phyloP scores from a whole-genome alignment of 2,329 filamentous ascomycete genomes.

The Clonostachys rhizophaga region DNA sequence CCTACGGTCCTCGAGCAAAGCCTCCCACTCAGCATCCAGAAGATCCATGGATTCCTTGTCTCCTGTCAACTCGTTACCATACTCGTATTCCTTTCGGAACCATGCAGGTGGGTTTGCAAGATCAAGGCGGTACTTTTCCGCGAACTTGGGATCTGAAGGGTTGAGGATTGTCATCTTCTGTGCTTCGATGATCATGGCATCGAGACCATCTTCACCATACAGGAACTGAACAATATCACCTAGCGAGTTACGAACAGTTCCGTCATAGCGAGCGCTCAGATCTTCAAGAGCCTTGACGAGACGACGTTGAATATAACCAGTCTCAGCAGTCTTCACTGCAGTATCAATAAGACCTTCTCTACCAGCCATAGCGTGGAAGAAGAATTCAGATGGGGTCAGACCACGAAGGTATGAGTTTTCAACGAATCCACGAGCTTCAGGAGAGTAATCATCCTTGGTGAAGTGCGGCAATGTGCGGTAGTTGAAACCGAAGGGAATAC shows the following conservation, averaged over 20 bases:
- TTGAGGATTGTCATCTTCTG: constrained; percentile 85
- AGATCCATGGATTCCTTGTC: constrained; percentile 84
- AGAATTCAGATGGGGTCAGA: constrained; percentile 92
- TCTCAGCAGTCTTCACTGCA: constrained; percentile 98
- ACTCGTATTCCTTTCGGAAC: constrained; percentile 58
- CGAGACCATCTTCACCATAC: constrained; percentile 95
- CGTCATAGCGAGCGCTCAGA: constrained; percentile 95
- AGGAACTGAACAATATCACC: constrained; percentile 96
- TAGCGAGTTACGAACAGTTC: constrained; percentile 92
- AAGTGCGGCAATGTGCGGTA: constrained; percentile 96
- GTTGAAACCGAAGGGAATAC: constrained; percentile 98
- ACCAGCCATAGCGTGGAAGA: constrained; percentile 99
- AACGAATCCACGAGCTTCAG: constrained; percentile 93
- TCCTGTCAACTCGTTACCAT: constrained; percentile 79
- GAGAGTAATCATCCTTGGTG: constrained; percentile 98
- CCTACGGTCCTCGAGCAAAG: constrained; percentile 68
- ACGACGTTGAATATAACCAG: constrained; percentile 97
- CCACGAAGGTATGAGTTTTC: constrained; percentile 98
- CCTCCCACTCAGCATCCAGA: constrained; percentile 84
- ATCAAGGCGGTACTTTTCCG: constrained; percentile 79
- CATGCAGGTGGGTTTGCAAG: constrained; percentile 55
- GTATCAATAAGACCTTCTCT: constrained; percentile 99
- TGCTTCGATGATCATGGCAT: constrained; percentile 89
- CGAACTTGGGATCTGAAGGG: constrained; percentile 72
- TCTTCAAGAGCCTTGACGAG: constrained; percentile 98